A percentile compares a stretch with the other conserved stretches of the same genome.
Conservation (phyloP, 257 asterid species). For the Paraleonurus japonicus region DNA sequence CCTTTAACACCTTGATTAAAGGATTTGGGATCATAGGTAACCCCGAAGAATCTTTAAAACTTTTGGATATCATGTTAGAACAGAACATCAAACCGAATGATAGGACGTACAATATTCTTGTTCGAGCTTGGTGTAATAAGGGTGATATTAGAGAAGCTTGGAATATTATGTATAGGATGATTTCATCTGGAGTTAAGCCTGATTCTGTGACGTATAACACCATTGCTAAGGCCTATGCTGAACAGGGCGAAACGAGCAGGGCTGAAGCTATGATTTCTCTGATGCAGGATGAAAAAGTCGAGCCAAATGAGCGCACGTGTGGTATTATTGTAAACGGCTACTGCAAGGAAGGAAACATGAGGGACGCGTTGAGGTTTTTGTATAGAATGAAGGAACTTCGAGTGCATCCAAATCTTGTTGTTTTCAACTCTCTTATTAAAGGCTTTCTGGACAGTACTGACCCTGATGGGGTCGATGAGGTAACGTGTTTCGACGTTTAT, state of each 20-base stretch:
- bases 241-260: constrained; percentile 57
- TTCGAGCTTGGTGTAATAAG: constrained; percentile 84
- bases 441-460: constrained; percentile 63
- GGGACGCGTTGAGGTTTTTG: constrained; percentile 71
- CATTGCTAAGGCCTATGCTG: constrained; percentile 77
- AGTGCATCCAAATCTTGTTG: constrained; percentile 72
- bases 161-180: constrained; percentile 63
- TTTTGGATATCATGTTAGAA: constrained; percentile 64
- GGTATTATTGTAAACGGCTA: constrained; percentile 83
- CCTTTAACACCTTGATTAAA: constrained; percentile 80
- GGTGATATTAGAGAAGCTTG: constrained; percentile 65
- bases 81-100: constrained; percentile 68
- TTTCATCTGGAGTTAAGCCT: constrained; percentile 64
- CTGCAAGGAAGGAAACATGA: constrained; percentile 81
- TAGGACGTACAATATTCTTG: constrained; percentile 81
- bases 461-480: constrained; percentile 86
- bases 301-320: constrained; percentile 74
- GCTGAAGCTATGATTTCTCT: constrained; percentile 71
- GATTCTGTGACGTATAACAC: constrained; percentile 84
- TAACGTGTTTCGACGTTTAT: constrained; percentile 20
- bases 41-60: constrained; percentile 81
- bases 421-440: constrained; percentile 78
- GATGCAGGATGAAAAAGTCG: constrained; percentile 61
- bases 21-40: constrained; percentile 80
- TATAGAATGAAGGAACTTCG: constrained; percentile 76